These are phyloP conservation scores for Metschnikowia cerradonensis DNA, from an alignment of 805 yeast genomes.

Conservation along the genomic window DNA sequence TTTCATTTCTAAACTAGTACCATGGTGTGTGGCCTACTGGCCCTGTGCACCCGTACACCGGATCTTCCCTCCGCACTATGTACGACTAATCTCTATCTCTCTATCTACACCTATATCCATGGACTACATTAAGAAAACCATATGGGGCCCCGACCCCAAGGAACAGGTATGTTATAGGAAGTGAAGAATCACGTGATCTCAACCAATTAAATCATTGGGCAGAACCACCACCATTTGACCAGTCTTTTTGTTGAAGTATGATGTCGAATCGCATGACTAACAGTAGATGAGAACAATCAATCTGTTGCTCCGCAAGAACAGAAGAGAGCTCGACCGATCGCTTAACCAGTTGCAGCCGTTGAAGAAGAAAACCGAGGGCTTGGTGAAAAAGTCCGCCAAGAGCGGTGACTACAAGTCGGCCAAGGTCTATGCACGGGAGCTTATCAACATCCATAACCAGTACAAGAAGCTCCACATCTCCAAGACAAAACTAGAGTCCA, in stretches of 20 bases:
- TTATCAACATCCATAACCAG: constrained; percentile 69
- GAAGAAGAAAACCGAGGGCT: constrained; percentile 70
- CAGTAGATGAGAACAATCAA: constrained; percentile 67
- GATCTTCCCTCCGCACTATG: neutral
- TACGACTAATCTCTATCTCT: neutral
- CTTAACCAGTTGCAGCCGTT: constrained; percentile 53
- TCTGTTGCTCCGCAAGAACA: constrained; percentile 74
- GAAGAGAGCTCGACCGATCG: constrained; percentile 79
- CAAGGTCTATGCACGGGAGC: constrained; percentile 75
- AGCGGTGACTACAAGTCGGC: constrained; percentile 75
- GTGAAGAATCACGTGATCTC: neutral
- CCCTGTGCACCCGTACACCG: constrained; percentile 2
- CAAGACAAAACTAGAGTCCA: constrained; percentile 80
- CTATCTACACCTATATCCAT: constrained; percentile 30
- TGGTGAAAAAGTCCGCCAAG: constrained; percentile 72
- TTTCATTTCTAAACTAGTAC: too few species aligned
- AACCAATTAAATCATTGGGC: neutral
- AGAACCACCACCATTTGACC: neutral
- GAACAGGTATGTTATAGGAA: constrained; percentile 56
- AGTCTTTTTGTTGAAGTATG: too few species aligned
- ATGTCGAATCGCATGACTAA: constrained; percentile 3
- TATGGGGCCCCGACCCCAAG: constrained; percentile 96
- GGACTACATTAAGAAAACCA: constrained; percentile 81
- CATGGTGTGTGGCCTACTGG: neutral
- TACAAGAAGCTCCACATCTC: constrained; percentile 70